Conservation (phyloP, 192 early-diverging fungal species). For the Gonapodya prolifera region DNA sequence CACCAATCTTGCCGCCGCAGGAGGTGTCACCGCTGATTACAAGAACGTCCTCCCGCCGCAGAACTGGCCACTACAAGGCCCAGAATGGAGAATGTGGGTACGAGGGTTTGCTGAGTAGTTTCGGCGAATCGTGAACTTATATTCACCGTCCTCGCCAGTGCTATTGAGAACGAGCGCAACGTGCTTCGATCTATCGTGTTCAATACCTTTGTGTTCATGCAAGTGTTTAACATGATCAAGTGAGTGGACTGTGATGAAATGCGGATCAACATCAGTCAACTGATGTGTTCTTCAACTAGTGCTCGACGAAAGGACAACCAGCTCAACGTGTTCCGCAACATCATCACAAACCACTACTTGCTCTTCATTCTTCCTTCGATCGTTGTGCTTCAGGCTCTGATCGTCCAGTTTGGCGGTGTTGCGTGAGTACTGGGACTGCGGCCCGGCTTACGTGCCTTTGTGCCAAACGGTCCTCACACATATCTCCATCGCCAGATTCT, state of each 20-base stretch:
- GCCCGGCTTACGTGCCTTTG: no score
- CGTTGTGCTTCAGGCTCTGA: constrained; percentile 67
- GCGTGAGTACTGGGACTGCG: no score
- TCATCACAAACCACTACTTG: constrained; percentile 70
- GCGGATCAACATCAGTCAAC: background rate
- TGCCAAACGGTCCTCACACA: no score
- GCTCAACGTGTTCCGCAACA: constrained; percentile 77
- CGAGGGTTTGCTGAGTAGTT: background rate
- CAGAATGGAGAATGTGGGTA: background rate
- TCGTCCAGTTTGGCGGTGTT: constrained; percentile 17
- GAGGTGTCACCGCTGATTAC: background rate
- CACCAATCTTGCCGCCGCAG: background rate
- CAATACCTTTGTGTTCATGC: constrained; percentile 1
- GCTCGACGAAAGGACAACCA: constrained; percentile 59
- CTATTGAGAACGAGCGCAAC: background rate
- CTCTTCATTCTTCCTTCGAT: constrained; percentile 62
- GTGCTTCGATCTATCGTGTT: background rate
- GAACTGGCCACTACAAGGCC: background rate
- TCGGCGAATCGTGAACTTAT: background rate
- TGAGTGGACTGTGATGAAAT: background rate
- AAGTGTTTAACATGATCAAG: constrained; percentile 6
- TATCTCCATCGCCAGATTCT: background rate
- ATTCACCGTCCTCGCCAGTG: background rate
- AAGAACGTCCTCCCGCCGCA: background rate
- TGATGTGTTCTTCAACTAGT: constrained; percentile 12